Percentiles rank a stretch among this genome's conserved stretches.
phyloP scores from a whole-genome alignment of 345 rosid genomes.

The Gossypium rotundifolium region DNA sequence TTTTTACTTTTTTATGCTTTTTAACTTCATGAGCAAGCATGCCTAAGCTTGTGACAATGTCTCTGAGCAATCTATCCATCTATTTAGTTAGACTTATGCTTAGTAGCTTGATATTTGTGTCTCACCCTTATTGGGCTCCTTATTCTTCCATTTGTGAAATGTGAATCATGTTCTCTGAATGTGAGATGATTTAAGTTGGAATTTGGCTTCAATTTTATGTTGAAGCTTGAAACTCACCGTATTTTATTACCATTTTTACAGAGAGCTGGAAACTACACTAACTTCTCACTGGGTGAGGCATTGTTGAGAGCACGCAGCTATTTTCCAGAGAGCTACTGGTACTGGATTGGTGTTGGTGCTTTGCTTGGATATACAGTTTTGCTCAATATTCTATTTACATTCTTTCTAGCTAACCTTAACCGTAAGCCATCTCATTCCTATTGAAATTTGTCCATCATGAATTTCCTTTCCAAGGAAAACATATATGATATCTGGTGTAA shows the following conservation, averaged over 20 bases:
- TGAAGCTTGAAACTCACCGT: slow-evolving; percentile 17
- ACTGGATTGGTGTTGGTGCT: slow-evolving; percentile 95
- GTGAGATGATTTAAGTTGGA: neutral
- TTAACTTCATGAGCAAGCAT: neutral
- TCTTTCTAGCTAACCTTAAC: slow-evolving; percentile 68
- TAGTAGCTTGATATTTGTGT: neutral
- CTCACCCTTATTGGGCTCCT: neutral
- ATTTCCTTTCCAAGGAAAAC: slow-evolving; percentile 1
- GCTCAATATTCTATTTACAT: slow-evolving; percentile 65
- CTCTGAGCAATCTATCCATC: neutral
- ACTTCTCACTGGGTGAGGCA: slow-evolving; percentile 54
- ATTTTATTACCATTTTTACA: slow-evolving; percentile 26
- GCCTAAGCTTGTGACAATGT: neutral
- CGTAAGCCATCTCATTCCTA: slow-evolving; percentile 49
- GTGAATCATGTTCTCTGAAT: neutral
- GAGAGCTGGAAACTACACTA: slow-evolving; percentile 47
- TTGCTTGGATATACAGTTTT: slow-evolving; percentile 80
- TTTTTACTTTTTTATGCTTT: neutral
- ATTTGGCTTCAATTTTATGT: slow-evolving; percentile 1
- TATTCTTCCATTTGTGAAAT: neutral
- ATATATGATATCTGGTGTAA: neutral
- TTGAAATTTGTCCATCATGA: slow-evolving; percentile 6
- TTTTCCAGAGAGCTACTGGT: slow-evolving; percentile 84
- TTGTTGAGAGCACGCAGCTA: slow-evolving; percentile 63
- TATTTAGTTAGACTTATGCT: neutral